Base-by-base conservation (phyloP, 345 rosid species). In the Heritiera littoralis region DNA sequence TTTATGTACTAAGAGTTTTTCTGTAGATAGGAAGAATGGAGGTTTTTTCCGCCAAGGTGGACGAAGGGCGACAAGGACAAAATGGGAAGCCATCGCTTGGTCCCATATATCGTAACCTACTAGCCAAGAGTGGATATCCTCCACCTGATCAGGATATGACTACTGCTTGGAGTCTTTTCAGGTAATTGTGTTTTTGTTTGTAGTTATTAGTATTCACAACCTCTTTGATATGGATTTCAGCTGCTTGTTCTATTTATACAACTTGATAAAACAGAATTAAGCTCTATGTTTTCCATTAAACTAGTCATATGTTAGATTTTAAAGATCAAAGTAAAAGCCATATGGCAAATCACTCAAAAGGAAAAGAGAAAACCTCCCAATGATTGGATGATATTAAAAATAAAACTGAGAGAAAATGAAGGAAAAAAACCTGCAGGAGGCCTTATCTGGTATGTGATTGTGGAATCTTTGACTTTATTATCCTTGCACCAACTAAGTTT, bases 161-260 rank as follows among this genome's bases (percentile, higher is more conserved):
- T 66, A 90, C 98, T 6, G 78, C 95, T 46, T 96, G 99, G 99
- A 94, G 89, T 84, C 83, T 93, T 81, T 96, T 91, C 94, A 89
- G 93, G 99, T 96, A 63, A 64, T 23, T 54, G 43, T 6, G 17
- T 0, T 35, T 54, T 46, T 48, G 23, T 43, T 43, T 43, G 45
- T 6, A 40, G 14, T 49, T 49, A 9, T 49, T 49, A 45, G 1
- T 45, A 7, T 46, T 43, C 49, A 46, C 48, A 46, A 9, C 3
- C 49, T 46, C 49, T 17, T 55, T 17, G 23, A 58, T 58, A 9
- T 20, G 63, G 63, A 60, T 60, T 23, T 9, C 65, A 60, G 65
- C 38, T 60, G 38, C 65, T 60, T 60, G 13, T 68, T 68, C 48
- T 68, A 9, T 46, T 9, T 52, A 60, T 60, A 10, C 35, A 23